These are phyloP conservation scores for Persicaria maculosa DNA, from an alignment of 148 eudicot species.

Conservation along the genomic window DNA sequence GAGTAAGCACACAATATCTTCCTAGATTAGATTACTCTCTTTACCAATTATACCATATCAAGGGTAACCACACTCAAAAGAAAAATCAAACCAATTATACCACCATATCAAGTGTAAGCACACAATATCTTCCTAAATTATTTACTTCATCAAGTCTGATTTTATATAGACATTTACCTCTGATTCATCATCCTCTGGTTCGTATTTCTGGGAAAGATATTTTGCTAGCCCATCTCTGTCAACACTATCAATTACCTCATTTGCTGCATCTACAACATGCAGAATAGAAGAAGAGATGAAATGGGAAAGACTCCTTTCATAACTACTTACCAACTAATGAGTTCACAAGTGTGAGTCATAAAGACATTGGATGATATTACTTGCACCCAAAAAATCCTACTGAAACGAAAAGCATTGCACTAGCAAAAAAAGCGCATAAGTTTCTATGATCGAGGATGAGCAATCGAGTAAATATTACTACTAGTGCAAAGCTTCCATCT, in stretches of 20 bases:
- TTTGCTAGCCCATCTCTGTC: constrained; percentile 83
- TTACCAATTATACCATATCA: too few relatives aligned
- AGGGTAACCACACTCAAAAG: too few relatives aligned
- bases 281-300: constrained; percentile 3
- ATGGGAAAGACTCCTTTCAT: neutral
- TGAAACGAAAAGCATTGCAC: neutral
- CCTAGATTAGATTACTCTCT: too few relatives aligned
- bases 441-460: too few relatives aligned
- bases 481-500: too few relatives aligned
- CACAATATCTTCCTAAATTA: neutral
- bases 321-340: neutral
- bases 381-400: neutral
- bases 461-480: too few relatives aligned
- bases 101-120: neutral
- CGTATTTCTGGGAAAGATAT: constrained; percentile 53
- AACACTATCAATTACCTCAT: constrained; percentile 77
- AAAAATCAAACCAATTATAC: neutral
- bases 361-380: neutral
- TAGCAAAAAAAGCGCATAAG: too few relatives aligned
- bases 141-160: neutral
- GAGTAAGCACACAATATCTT: too few relatives aligned
- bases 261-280: constrained; percentile 73
- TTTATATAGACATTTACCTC: constrained; percentile 31
- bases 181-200: constrained; percentile 86
- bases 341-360: neutral